Evolutionary conservation across 1,284 basidiomycete species (phyloP).

Genomic region (Cutaneotrichosporon arboriforme): DNA sequence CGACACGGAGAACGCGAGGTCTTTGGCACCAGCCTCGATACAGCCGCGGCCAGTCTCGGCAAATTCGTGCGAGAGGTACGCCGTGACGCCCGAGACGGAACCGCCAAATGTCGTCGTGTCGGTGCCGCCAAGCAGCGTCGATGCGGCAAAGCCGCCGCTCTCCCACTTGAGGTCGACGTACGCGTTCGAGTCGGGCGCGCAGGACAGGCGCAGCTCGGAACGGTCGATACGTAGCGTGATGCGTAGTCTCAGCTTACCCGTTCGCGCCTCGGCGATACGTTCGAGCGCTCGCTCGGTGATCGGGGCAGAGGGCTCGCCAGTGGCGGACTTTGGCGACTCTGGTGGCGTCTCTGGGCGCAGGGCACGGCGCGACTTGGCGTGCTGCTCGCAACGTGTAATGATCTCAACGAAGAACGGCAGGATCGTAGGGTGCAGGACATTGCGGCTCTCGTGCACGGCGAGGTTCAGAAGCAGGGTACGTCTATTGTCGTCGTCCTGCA

Average conservation of each 20-base stretch:
- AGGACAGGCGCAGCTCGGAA: constrained; percentile 75
- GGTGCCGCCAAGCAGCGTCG: constrained; percentile 64
- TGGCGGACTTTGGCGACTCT: background rate
- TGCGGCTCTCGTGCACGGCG: constrained; percentile 78
- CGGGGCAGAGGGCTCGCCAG: constrained; percentile 2
- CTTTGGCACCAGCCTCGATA: constrained; percentile 40
- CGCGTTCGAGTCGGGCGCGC: constrained; percentile 82
- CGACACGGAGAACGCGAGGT: constrained; percentile 38
- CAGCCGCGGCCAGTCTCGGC: constrained; percentile 38
- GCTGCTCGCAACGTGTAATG: constrained; percentile 27
- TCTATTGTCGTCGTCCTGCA: constrained; percentile 2
- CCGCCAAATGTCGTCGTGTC: constrained; percentile 64
- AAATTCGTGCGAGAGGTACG: constrained; percentile 66
- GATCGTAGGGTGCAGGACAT: constrained; percentile 70
- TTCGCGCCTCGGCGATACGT: constrained; percentile 13
- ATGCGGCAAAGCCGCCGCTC: constrained; percentile 79
- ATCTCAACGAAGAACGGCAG: constrained; percentile 72
- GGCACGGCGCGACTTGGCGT: constrained; percentile 12
- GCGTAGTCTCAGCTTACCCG: constrained; percentile 34
- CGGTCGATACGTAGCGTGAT: constrained; percentile 83
- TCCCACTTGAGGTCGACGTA: constrained; percentile 81
- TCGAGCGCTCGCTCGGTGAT: constrained; percentile 13
- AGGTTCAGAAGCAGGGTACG: constrained; percentile 20
- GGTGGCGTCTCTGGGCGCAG: background rate
- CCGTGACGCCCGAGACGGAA: constrained; percentile 68